A percentile compares a stretch with the other conserved stretches of the same genome.
Evolutionary conservation across 163 green algal genomes (phyloP).

Genomic region (Chloromonas sp.): DNA sequence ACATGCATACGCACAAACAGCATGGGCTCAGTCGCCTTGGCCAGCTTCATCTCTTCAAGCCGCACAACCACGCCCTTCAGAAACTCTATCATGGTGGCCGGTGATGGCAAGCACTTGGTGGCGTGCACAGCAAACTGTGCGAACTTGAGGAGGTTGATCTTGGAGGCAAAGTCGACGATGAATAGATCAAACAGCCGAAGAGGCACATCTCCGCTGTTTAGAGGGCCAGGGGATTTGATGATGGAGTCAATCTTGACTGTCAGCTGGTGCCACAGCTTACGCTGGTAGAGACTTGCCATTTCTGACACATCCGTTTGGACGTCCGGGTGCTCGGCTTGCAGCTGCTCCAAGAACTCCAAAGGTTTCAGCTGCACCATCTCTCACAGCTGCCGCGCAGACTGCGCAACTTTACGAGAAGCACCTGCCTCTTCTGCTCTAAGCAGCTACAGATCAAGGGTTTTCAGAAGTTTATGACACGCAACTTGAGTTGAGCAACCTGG

Average conservation of each 20-base stretch:
- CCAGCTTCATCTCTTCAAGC: slow-evolving; percentile 70
- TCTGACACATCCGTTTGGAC: slow-evolving; percentile 48
- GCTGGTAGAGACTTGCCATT: slow-evolving; percentile 74
- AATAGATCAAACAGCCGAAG: slow-evolving; percentile 87
- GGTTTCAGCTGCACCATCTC: not conserved
- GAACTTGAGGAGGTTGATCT: slow-evolving; percentile 92
- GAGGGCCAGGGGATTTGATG: slow-evolving; percentile 49
- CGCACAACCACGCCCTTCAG: slow-evolving; percentile 58
- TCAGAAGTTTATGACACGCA: not conserved
- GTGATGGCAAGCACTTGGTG: slow-evolving; percentile 55
- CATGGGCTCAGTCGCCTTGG: slow-evolving; percentile 56
- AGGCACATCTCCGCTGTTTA: slow-evolving; percentile 63
- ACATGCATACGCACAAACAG: slow-evolving; percentile 92
- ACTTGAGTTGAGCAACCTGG: not conserved
- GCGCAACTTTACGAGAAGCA: not conserved
- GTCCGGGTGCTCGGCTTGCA: slow-evolving; percentile 46
- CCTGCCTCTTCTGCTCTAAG: too few relatives aligned
- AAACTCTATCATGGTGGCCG: slow-evolving; percentile 51
- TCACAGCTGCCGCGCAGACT: not conserved
- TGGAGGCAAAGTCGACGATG: slow-evolving; percentile 82
- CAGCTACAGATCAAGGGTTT: too few relatives aligned
- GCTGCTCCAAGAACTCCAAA: slow-evolving; percentile 33
- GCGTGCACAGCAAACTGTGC: slow-evolving; percentile 84
- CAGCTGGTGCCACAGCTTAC: slow-evolving; percentile 97
- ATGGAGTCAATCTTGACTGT: slow-evolving; percentile 79